phyloP scores from a whole-genome alignment of 306 rosid species.

The Cicer bijugum region DNA sequence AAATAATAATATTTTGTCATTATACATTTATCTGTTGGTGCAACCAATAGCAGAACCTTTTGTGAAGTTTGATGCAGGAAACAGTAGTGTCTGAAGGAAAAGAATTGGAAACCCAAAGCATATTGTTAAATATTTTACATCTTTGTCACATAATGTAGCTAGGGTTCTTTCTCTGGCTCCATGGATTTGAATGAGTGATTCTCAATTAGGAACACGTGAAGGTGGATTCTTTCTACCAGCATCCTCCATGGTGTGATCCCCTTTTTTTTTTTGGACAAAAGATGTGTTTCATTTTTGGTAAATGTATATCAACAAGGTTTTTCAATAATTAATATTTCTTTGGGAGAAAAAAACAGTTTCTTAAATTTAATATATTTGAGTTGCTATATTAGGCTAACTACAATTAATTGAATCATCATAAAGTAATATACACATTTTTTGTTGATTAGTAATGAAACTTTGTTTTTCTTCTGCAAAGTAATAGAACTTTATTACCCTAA shows the following conservation, averaged over 20 bases:
- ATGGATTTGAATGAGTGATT: conserved; percentile 41
- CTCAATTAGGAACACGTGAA: conserved; percentile 59
- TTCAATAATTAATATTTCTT: neutral
- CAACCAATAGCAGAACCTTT: conserved; percentile 41
- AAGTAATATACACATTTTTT: too few species aligned
- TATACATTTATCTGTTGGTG: conserved; percentile 38
- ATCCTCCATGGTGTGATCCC: too few species aligned
- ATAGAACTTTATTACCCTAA: too few species aligned
- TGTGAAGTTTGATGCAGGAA: conserved; percentile 42
- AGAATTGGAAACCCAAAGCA: conserved; percentile 40
- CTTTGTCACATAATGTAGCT: conserved; percentile 39
- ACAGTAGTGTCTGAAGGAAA: conserved; percentile 49
- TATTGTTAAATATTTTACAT: conserved; percentile 22
- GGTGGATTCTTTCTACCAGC: conserved; percentile 32
- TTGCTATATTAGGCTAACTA: neutral
- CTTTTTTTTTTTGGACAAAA: too few species aligned
- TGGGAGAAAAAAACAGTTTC: neutral
- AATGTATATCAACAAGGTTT: neutral
- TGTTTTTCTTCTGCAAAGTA: too few species aligned
- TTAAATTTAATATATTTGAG: neutral
- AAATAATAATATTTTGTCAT: conserved; percentile 28
- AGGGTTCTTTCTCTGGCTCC: conserved; percentile 28
- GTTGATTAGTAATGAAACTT: too few species aligned
- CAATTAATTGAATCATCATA: too few species aligned
- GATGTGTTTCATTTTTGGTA: neutral